phyloP scores from a whole-genome alignment of 257 asterid genomes.

The Solanum paucissectum region DNA sequence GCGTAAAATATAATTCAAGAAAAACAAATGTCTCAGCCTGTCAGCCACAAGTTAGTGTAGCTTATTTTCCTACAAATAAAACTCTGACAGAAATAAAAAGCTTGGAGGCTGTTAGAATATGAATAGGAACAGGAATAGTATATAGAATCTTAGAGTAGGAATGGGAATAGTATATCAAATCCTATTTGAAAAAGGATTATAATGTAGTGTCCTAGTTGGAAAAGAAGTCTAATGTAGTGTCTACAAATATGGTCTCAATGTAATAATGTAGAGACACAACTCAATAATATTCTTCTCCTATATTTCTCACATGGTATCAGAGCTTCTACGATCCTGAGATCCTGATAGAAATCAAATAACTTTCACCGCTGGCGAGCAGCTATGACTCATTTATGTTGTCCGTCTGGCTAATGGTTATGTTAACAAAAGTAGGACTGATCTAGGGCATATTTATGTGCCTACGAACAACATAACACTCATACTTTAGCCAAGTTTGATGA shows the following conservation, averaged over 20 bases:
- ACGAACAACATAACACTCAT: no score
- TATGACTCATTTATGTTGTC: no score
- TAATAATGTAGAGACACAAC: neutral
- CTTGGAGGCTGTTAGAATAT: neutral
- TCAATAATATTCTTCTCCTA: no score
- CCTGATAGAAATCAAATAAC: no score
- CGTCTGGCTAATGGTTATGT: no score
- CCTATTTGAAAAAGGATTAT: neutral
- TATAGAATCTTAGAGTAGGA: neutral
- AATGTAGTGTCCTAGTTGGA: neutral
- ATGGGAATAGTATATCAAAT: neutral
- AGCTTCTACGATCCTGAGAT: no score
- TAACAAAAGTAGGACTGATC: no score
- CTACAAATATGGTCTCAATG: neutral
- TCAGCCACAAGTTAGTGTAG: neutral
- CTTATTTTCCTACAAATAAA: neutral
- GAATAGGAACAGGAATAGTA: neutral
- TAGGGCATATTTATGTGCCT: no score
- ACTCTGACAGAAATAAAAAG: neutral
- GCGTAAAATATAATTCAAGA: neutral
- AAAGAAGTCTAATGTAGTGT: neutral
- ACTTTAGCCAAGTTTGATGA: no score
- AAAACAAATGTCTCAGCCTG: neutral
- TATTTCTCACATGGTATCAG: no score
- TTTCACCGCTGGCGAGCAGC: no score